A percentile compares a stretch with the other conserved stretches of the same genome.
These are phyloP conservation scores for Adansonia grandidieri DNA, from an alignment of 441 rosid species.

Conservation along the genomic window DNA sequence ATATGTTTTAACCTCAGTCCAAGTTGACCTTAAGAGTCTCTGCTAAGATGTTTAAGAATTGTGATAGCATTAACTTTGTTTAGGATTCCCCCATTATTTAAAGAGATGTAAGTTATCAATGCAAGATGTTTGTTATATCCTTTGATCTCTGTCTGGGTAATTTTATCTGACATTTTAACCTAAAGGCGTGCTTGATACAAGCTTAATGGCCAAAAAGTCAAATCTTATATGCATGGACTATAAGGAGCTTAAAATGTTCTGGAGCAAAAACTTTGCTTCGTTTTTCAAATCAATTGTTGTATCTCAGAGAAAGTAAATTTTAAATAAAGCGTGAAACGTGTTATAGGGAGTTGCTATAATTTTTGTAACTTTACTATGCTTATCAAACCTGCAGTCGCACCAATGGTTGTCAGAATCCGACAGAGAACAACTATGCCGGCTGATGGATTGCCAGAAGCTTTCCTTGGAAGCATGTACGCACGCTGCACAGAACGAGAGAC, in stretches of 20 bases:
- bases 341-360: neutral
- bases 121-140: constrained; percentile 9
- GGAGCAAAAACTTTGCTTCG: neutral
- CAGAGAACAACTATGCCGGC: constrained; percentile 84
- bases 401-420: constrained; percentile 90
- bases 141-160: neutral
- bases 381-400: constrained; percentile 71
- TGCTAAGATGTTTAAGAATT: no score
- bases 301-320: neutral
- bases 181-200: neutral
- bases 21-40: constrained; percentile 4
- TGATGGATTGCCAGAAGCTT: constrained; percentile 96
- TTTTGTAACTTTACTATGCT: constrained; percentile 20
- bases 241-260: neutral
- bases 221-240: constrained; percentile 11
- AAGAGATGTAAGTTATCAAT: constrained; percentile 5
- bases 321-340: no score
- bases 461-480: constrained; percentile 99
- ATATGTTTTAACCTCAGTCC: neutral
- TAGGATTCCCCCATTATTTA: neutral
- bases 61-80: neutral
- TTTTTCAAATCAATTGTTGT: neutral
- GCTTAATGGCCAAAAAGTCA: neutral
- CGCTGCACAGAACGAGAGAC: constrained; percentile 94
- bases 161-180: constrained; percentile 3